Evolutionary conservation across 495 filamentous ascomycete genomes (phyloP).

Genomic region (Penicillium nucicola): DNA sequence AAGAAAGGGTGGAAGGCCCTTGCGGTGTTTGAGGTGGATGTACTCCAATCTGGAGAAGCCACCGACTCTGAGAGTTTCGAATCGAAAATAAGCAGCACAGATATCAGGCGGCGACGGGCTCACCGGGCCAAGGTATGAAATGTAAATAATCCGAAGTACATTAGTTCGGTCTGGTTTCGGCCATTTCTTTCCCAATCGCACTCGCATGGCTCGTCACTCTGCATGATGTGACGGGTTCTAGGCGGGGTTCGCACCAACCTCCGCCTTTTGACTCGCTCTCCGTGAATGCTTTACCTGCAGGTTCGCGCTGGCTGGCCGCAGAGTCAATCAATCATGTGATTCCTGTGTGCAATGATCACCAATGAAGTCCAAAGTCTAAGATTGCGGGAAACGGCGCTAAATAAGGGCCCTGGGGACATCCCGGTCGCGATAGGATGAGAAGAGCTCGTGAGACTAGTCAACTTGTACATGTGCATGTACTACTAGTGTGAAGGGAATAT

Average conservation of each 20-base stretch:
- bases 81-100: slow-evolving; percentile 87
- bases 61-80: slow-evolving; percentile 58
- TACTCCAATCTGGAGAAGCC: slow-evolving; percentile 67
- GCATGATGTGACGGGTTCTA: slow-evolving; percentile 28
- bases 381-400: slow-evolving; percentile 19
- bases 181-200: slow-evolving; percentile 23
- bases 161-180: slow-evolving; percentile 16
- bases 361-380: slow-evolving; percentile 17
- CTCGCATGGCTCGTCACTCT: slow-evolving; percentile 23
- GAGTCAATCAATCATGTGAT: slow-evolving; percentile 42
- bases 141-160: slow-evolving; percentile 12
- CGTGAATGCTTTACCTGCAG: slow-evolving; percentile 25
- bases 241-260: slow-evolving; percentile 25
- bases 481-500: background rate
- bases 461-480: too few relatives aligned
- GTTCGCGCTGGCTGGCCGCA: slow-evolving; percentile 41
- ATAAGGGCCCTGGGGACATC: slow-evolving; percentile 21
- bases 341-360: slow-evolving; percentile 18
- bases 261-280: slow-evolving; percentile 21
- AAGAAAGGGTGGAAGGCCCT: slow-evolving; percentile 76
- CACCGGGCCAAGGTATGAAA: slow-evolving; percentile 34
- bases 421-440: slow-evolving; percentile 26
- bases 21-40: slow-evolving; percentile 88
- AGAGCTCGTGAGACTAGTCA: slow-evolving; percentile 27
- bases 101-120: slow-evolving; percentile 54